Evolutionary conservation across 148 eudicot species (phyloP), one percentile per base, ranked within the genome.

Genomic region (Arbutus unedo): DNA sequence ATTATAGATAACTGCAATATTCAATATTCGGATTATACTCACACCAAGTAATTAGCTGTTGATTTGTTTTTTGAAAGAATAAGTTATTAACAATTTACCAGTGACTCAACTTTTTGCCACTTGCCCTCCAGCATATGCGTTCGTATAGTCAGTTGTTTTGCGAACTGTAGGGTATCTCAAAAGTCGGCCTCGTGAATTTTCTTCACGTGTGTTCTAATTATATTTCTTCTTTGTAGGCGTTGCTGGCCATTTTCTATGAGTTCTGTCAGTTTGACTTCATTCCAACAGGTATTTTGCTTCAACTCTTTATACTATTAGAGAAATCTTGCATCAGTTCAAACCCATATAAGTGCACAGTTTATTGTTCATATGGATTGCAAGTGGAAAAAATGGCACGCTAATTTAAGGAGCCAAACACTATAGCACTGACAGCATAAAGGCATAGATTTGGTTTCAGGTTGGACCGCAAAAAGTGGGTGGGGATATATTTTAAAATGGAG

Each of bases 241-340:
- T 76, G 48, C 43, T 82, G 80, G 68, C 80, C 77, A 41, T 62
- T 15, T 59, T 82, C 51, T 82, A 82, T 21, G 55, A 70, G n/a
- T 19, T 49, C 14, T 66, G 74, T 67, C 60, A 74, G 18, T 76
- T 82, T 76, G 80, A 78, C 48, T 56, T 56, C 25, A 9, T 78
- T 41, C 67, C 49, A 3, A 18, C 47, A 57, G 80, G 80, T 78
- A 77, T 15, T 78, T 78, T 78, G 21, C 80, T 78, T 78, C 77
- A 48, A 18, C 5, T 47, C n/a, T 59, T 6, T 18, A 59, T 3
- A n/a, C n/a, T n/a, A 8, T 59, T 59, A 59, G 4, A 23, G n/a
- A 18, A 59, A 59, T 59, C 23, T 47, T 19, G 54, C 38, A 74
- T 48, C 54, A 48, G 77, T 47, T 19, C 51, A 74, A 45, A 55